These are phyloP conservation scores for Ceratocystis papillata DNA, from an alignment of 2,329 filamentous ascomycete species.

Conservation along the genomic window DNA sequence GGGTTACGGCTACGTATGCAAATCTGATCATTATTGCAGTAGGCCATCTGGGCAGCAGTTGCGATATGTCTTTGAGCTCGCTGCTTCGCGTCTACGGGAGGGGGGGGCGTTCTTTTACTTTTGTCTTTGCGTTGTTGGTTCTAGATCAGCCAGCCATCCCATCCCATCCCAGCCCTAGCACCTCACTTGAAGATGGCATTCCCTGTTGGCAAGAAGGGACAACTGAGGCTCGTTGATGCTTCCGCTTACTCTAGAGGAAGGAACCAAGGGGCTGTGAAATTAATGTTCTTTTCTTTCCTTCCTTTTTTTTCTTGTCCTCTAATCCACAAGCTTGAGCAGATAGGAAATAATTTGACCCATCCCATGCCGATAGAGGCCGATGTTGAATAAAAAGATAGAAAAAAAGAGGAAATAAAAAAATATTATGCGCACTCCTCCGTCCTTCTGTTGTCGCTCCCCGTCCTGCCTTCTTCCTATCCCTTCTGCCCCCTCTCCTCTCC, in stretches of 20 bases:
- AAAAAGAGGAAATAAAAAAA: not conserved
- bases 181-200: too few relatives aligned
- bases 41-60: not conserved
- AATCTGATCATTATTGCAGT: not conserved
- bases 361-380: not conserved
- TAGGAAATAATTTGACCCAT: too few relatives aligned
- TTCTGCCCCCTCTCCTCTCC: not conserved
- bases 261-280: conserved; percentile 20
- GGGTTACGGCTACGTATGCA: not conserved
- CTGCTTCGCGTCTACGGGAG: not conserved
- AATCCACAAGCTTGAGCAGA: not conserved
- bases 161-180: not conserved
- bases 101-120: not conserved
- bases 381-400: not conserved
- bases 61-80: not conserved
- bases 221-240: not conserved
- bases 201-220: not conserved
- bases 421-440: not conserved
- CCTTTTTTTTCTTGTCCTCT: not conserved
- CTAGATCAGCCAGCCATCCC: not conserved
- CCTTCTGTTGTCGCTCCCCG: not conserved
- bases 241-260: not conserved
- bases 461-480: not conserved
- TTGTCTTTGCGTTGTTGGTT: not conserved
- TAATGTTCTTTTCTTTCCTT: conserved; percentile 10